Conservation (phyloP, 768 basidiomycete species). For the Cyclocybe cylindracea region DNA sequence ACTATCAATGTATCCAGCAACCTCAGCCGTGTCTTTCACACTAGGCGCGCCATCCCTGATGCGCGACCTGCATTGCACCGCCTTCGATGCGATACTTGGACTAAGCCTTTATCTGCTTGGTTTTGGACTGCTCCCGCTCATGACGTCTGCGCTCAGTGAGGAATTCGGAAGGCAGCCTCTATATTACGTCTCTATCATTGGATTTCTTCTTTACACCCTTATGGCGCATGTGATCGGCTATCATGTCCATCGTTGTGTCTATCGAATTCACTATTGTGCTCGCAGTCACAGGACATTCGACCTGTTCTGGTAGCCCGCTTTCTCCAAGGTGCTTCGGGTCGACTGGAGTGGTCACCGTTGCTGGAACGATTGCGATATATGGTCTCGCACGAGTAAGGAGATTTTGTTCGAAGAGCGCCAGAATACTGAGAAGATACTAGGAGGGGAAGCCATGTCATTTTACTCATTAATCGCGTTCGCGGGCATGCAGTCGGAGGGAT, state of each 20-base stretch:
- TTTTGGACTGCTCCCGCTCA: slow-evolving; percentile 62
- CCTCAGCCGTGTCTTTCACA: slow-evolving; percentile 51
- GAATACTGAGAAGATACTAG: slow-evolving; percentile 28
- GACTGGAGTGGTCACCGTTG: slow-evolving; percentile 68
- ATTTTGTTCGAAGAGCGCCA: not conserved
- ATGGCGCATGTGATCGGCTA: slow-evolving; percentile 34
- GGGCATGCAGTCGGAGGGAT: slow-evolving; percentile 65
- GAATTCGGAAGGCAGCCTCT: slow-evolving; percentile 69
- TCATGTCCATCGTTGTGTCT: not conserved
- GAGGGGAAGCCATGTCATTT: slow-evolving; percentile 72
- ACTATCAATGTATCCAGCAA: slow-evolving; percentile 36
- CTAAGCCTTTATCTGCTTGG: slow-evolving; percentile 58
- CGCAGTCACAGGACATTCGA: slow-evolving; percentile 48
- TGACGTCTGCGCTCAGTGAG: slow-evolving; percentile 72
- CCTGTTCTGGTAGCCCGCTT: slow-evolving; percentile 61
- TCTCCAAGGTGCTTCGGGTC: slow-evolving; percentile 65
- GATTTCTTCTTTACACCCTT: slow-evolving; percentile 53
- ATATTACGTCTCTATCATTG: slow-evolving; percentile 50
- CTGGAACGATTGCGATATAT: slow-evolving; percentile 72
- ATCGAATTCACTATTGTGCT: slow-evolving; percentile 17
- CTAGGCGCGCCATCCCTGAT: slow-evolving; percentile 62
- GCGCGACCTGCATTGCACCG: slow-evolving; percentile 44
- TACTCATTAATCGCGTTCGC: slow-evolving; percentile 63
- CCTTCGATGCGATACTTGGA: slow-evolving; percentile 47
- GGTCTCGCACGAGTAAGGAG: slow-evolving; percentile 53